These are phyloP conservation scores for Paecilomyces variotii DNA, from an alignment of 2,329 filamentous ascomycete genomes.

Conservation along the genomic window DNA sequence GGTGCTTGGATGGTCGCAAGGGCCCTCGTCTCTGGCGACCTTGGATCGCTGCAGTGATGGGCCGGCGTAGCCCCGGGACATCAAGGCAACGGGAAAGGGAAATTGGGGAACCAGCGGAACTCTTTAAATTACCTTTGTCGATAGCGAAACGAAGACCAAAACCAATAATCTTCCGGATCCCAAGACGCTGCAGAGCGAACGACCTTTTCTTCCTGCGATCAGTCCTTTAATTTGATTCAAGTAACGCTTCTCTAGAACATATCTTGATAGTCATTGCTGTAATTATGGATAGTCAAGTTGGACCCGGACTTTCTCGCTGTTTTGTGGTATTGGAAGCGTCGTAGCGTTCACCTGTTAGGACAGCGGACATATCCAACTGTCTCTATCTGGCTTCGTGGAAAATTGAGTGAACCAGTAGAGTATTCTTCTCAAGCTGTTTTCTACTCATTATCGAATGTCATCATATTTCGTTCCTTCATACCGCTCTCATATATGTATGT, in stretches of 20 bases:
- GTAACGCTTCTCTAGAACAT: not conserved
- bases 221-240: not conserved
- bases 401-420: no score
- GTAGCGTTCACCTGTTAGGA: no score
- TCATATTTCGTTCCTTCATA: no score
- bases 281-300: no score
- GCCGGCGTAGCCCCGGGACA: not conserved
- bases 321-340: no score
- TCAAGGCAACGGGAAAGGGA: not conserved
- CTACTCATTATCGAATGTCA: no score
- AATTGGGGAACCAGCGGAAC: not conserved
- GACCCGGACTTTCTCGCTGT: no score
- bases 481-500: no score
- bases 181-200: not conserved
- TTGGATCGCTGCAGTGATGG: not conserved
- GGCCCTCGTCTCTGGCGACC: not conserved
- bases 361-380: no score
- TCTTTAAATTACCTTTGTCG: not conserved
- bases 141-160: slow-evolving; percentile 2
- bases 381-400: no score
- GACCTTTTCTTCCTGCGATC: not conserved
- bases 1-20: not conserved
- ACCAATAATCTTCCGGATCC: not conserved
- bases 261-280: not conserved
- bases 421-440: no score